These are phyloP conservation scores for Phytophthora pinifolia DNA, from an alignment of 352 stramenopile species.

Conservation along the genomic window DNA sequence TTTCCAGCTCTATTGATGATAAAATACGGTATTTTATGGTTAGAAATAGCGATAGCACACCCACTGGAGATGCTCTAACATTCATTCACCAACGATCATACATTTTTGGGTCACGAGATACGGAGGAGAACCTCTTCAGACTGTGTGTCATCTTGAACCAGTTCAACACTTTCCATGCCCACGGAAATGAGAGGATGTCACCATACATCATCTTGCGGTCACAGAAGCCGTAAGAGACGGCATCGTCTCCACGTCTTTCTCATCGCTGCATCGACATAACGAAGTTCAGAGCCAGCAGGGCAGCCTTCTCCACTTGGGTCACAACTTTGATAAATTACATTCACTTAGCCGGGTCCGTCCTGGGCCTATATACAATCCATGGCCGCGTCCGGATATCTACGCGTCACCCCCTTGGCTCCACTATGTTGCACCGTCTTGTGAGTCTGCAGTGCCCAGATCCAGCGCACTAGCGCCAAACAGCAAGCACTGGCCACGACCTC, in stretches of 20 bases:
- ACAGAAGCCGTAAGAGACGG: no score
- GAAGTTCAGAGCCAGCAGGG: background rate
- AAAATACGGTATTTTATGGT: no score
- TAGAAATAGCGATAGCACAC: no score
- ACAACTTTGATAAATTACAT: slow-evolving; percentile 37
- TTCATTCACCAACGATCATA: no score
- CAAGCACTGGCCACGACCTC: slow-evolving; percentile 25
- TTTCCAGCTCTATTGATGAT: no score
- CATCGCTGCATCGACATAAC: background rate
- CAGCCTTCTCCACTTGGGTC: background rate
- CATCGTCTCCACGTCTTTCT: background rate
- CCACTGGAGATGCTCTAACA: no score
- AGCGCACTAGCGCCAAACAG: slow-evolving; percentile 24
- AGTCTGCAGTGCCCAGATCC: slow-evolving; percentile 16
- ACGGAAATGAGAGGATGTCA: background rate
- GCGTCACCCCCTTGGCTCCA: slow-evolving; percentile 18
- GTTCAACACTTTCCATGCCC: background rate
- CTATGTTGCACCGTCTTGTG: slow-evolving; percentile 10
- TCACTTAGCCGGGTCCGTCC: slow-evolving; percentile 12
- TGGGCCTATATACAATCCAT: slow-evolving; percentile 20
- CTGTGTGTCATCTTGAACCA: no score
- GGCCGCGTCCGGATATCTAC: slow-evolving; percentile 9
- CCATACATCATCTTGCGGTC: background rate
- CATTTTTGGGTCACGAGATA: no score
- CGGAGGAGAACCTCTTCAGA: no score